Percentiles rank a stretch among this genome's conserved stretches.
Conservation (phyloP, 2,329 filamentous ascomycete genomes). For the Neopestalotiopsis clavispora region DNA sequence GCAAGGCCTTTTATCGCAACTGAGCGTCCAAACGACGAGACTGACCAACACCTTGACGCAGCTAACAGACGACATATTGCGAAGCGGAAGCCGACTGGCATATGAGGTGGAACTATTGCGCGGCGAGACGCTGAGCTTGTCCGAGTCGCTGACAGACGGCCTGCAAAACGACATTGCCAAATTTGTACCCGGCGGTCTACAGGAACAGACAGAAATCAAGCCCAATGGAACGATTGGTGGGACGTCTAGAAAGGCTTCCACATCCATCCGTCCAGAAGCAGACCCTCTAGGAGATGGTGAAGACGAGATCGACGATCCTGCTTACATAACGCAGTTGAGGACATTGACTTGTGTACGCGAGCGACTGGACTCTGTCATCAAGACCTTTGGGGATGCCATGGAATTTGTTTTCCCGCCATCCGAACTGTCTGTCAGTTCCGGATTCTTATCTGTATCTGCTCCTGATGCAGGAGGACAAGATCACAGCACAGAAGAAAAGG, state of each 20-base stretch:
- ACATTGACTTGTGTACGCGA: constrained; percentile 81
- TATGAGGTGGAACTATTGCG: constrained; percentile 94
- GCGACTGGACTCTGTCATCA: constrained; percentile 87
- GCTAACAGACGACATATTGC: constrained; percentile 91
- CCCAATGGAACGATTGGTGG: constrained; percentile 20
- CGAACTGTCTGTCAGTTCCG: constrained; percentile 81
- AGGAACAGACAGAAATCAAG: constrained; percentile 35
- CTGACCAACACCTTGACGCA: constrained; percentile 83
- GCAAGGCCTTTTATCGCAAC: constrained; percentile 82
- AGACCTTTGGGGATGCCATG: constrained; percentile 93
- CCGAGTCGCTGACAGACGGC: constrained; percentile 76
- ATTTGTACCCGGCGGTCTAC: constrained; percentile 66
- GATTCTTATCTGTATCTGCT: constrained; percentile 87
- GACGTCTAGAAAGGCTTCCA: constrained; percentile 28
- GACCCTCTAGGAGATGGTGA: constrained; percentile 27
- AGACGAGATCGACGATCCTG: constrained; percentile 45
- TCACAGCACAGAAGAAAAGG: constrained; percentile 82
- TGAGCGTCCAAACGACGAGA: constrained; percentile 86
- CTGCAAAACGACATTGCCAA: constrained; percentile 73
- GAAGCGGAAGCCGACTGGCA: constrained; percentile 84
- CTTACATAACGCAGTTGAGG: constrained; percentile 78
- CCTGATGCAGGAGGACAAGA: constrained; percentile 70
- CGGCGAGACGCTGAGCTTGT: constrained; percentile 83
- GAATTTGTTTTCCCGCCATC: constrained; percentile 91
- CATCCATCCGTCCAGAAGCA: constrained; percentile 20